These are phyloP conservation scores for Carallia brachiata DNA, from an alignment of 345 rosid species.

Conservation along the genomic window DNA sequence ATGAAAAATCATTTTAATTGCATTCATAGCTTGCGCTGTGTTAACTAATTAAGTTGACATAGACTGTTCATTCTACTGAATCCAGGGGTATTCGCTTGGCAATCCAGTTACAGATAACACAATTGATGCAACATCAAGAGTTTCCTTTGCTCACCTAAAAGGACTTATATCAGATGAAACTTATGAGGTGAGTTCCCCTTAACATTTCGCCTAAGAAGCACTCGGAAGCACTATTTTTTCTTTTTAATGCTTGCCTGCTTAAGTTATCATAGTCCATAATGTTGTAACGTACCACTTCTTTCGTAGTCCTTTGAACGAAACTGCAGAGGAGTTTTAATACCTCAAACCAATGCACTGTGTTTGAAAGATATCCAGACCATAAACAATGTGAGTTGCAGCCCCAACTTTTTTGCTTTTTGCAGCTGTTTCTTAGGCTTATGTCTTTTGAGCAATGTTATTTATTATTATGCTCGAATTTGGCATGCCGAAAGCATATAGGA, in stretches of 20 bases:
- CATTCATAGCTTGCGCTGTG: neutral
- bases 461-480: neutral
- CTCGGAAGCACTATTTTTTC: neutral
- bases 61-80: neutral
- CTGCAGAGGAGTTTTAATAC: slow-evolving; percentile 30
- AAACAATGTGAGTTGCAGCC: slow-evolving; percentile 8
- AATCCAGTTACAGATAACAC: slow-evolving; percentile 18
- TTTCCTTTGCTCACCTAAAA: slow-evolving; percentile 11
- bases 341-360: slow-evolving; percentile 17
- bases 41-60: neutral
- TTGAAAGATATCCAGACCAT: slow-evolving; percentile 10
- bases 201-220: neutral
- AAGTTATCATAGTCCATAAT: too few species aligned
- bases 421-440: neutral
- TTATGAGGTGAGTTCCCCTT: slow-evolving; percentile 25
- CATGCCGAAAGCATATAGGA: neutral
- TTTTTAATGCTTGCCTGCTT: neutral
- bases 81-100: slow-evolving; percentile 31
- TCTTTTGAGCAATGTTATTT: neutral
- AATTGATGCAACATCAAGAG: slow-evolving; percentile 8
- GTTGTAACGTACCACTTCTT: neutral
- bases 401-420: neutral
- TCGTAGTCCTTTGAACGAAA: slow-evolving; percentile 18
- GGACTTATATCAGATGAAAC: slow-evolving; percentile 18
- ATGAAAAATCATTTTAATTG: neutral